These are phyloP conservation scores for Pseudonectria foliicola DNA, from an alignment of 2,329 filamentous ascomycete genomes.

Conservation along the genomic window DNA sequence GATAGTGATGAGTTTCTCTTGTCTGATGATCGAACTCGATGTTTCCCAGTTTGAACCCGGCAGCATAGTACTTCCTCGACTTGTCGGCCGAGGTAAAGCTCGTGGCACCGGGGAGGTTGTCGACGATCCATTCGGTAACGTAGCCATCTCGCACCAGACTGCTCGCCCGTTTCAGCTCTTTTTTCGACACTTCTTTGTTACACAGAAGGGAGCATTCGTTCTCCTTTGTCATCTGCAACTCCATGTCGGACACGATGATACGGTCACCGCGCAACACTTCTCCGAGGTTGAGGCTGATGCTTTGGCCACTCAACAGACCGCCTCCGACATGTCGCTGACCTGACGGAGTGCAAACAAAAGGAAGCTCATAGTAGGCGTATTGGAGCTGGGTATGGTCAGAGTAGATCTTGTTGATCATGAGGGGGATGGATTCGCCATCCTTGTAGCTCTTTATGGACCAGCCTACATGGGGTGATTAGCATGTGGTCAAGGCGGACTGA, in stretches of 20 bases:
- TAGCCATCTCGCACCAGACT: conserved; percentile 72
- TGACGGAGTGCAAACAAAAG: conserved; percentile 77
- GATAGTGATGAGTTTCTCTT: conserved; percentile 58
- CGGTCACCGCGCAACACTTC: conserved; percentile 83
- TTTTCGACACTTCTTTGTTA: conserved; percentile 55
- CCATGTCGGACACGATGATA: conserved; percentile 77
- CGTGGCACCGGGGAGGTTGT: conserved; percentile 83
- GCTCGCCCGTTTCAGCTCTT: conserved; percentile 59
- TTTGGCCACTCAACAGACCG: conserved; percentile 67
- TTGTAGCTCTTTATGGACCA: conserved; percentile 78
- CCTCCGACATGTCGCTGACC: conserved; percentile 59
- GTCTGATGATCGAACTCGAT: conserved; percentile 56
- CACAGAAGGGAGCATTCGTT: conserved; percentile 67
- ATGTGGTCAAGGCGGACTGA: background rate
- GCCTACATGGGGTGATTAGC: conserved; percentile 36
- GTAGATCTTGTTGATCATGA: conserved; percentile 90
- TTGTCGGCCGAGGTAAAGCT: conserved; percentile 84
- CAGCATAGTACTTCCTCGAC: conserved; percentile 78
- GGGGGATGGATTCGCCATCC: conserved; percentile 67
- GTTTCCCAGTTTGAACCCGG: conserved; percentile 83
- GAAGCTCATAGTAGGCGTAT: conserved; percentile 83
- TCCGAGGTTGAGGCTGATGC: conserved; percentile 74
- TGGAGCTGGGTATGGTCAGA: conserved; percentile 86
- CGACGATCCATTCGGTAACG: conserved; percentile 88
- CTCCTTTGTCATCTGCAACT: conserved; percentile 70